These are phyloP conservation scores for Tuber umbilicatum DNA, from an alignment of 495 filamentous ascomycete genomes.

Conservation along the genomic window DNA sequence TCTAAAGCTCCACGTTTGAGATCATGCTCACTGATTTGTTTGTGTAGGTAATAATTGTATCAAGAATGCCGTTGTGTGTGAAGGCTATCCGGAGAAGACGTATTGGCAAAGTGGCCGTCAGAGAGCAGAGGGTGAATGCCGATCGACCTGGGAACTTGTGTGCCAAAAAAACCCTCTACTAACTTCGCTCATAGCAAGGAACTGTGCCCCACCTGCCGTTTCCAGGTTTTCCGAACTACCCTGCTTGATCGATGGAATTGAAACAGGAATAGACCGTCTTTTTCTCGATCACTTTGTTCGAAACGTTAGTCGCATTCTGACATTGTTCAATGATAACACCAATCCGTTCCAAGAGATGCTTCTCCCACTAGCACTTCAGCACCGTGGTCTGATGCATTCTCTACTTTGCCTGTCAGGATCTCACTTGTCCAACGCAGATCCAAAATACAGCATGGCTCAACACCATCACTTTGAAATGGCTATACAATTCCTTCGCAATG, in stretches of 20 bases:
- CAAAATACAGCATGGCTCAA: conserved; percentile 48
- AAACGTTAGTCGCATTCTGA: conserved; percentile 72
- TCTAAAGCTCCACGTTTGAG: conserved; percentile 36
- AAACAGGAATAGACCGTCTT: conserved; percentile 73
- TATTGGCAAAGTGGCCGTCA: conserved; percentile 58
- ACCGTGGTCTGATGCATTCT: conserved; percentile 86
- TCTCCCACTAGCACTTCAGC: conserved; percentile 73
- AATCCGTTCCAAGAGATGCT: conserved; percentile 88
- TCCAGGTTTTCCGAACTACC: conserved; percentile 60
- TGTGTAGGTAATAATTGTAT: conserved; percentile 71
- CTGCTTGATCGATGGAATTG: conserved; percentile 74
- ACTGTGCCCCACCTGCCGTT: conserved; percentile 44
- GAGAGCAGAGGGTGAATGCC: conserved; percentile 41
- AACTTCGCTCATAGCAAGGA: conserved; percentile 29
- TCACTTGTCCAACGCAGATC: conserved; percentile 58
- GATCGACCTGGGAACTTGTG: conserved; percentile 13
- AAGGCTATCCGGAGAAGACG: conserved; percentile 84
- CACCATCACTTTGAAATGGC: conserved; percentile 57
- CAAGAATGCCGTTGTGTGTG: conserved; percentile 88
- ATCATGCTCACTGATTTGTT: conserved; percentile 32
- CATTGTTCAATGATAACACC: conserved; percentile 72
- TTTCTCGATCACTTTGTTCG: conserved; percentile 84
- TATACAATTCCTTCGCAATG: conserved; percentile 52
- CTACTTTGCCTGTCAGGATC: conserved; percentile 79
- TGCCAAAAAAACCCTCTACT: conserved; percentile 40